Base-by-base conservation (phyloP, 2,329 filamentous ascomycete species). In the Penicillium psychrosexuale region DNA sequence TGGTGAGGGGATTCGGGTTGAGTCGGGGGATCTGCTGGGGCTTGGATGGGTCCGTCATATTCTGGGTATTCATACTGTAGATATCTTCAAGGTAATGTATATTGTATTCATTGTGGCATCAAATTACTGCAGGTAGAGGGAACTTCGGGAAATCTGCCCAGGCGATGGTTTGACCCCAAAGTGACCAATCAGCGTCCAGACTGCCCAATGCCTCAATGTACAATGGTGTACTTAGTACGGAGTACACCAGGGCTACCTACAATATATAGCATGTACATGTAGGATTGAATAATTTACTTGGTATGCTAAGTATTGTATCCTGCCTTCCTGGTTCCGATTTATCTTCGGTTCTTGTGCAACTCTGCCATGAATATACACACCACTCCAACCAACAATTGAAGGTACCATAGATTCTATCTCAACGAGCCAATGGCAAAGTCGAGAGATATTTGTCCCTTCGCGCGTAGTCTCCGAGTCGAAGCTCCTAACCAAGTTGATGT, bases 21-120 rank as follows among this genome's bases (percentile, higher is more conserved):
- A 67, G 61, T 22, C 62, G 65, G n/a, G 67, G 60, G 13, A 70
- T 64, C 51, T 58, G 55, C 44, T 61, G 63, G 2, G 28, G 27
- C 19, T 45, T 27, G 9, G 27, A 30, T n/a, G 12, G 0, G 11
- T 30, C 38, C 37, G 52, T 7, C 52, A 54, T 54, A 15, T 31
- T 27, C 5, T 12, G 31, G 24, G 9, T 33, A 5, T n/a, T 13
- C 17, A 13, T 13, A 27, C 5, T 36, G 13, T 30, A 27, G 19
- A 22, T 44, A 40, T 47, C 40, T 42, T 24, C 8, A 13, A n/a
- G 8, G 4, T 24, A 13, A 17, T 28, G 13, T 15, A 6, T 24
- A 13, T 24, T 22, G 8, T 15, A 33, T 33, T 24, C 28, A 33
- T 33, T 33, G 17, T n/a, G 8, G 12, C 8, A 6, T 45, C 12